Evolutionary conservation across 768 basidiomycete genomes (phyloP).

Genomic region (Suillus placidus): DNA sequence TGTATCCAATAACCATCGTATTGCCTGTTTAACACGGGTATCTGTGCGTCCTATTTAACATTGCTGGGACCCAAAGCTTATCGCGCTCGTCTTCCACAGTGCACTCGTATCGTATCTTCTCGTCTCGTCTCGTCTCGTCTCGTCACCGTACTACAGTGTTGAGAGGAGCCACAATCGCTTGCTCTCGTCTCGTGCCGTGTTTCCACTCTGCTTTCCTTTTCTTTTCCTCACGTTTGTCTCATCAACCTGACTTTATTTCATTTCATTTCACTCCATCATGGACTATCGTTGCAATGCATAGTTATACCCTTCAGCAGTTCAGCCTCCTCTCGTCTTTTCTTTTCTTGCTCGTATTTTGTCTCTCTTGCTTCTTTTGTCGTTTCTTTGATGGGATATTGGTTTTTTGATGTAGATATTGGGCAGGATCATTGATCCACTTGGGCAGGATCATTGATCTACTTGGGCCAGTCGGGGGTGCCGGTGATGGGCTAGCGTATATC

Average conservation of each 20-base stretch:
- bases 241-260: conserved; percentile 3
- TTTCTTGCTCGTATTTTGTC: neutral
- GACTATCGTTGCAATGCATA: neutral
- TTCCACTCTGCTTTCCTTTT: neutral
- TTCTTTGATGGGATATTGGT: neutral
- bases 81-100: neutral
- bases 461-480: neutral
- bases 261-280: neutral
- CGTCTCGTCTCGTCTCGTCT: neutral
- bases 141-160: neutral
- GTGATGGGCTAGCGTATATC: too few species aligned
- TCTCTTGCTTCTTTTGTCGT: neutral
- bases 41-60: neutral
- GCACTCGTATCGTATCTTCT: neutral
- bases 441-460: neutral
- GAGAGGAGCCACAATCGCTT: neutral
- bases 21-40: neutral
- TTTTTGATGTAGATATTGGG: neutral
- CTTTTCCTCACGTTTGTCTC: neutral
- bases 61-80: neutral
- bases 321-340: neutral
- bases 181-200: neutral
- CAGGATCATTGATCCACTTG: neutral
- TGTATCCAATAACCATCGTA: neutral
- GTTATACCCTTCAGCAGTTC: neutral